phyloP scores from a whole-genome alignment of 495 filamentous ascomycete species.

The Penicillium riverlandense region DNA sequence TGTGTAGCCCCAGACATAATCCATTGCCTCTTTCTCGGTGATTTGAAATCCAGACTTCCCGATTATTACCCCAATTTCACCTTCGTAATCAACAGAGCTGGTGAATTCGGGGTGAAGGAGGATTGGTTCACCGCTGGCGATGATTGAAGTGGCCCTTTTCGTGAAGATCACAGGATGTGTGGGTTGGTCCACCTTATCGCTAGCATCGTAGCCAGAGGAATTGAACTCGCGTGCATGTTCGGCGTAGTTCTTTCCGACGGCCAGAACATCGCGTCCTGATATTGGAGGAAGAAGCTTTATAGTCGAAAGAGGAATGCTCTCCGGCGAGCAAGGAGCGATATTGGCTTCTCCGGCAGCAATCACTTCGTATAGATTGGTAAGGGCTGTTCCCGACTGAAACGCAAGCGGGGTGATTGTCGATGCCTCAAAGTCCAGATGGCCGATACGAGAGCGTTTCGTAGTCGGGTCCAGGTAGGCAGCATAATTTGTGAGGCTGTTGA shows the following conservation, averaged over 20 bases:
- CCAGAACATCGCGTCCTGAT: conserved; percentile 43
- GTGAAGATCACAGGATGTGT: conserved; percentile 46
- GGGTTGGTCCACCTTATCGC: conserved; percentile 34
- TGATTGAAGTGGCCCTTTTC: conserved; percentile 47
- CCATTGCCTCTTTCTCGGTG: conserved; percentile 35
- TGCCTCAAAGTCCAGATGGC: conserved; percentile 35
- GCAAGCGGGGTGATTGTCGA: conserved; percentile 36
- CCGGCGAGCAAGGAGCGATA: conserved; percentile 3
- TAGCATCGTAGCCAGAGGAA: conserved; percentile 41
- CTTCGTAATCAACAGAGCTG: conserved; percentile 47
- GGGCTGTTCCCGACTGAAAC: conserved; percentile 39
- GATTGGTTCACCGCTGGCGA: conserved; percentile 39
- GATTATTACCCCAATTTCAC: conserved; percentile 50
- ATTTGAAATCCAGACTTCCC: conserved; percentile 43
- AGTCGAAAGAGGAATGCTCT: conserved; percentile 26
- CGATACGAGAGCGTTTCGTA: conserved; percentile 24
- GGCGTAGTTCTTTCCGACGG: conserved; percentile 49
- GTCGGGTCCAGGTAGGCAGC: conserved; percentile 13
- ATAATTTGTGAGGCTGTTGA: conserved; percentile 12
- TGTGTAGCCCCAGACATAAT: conserved; percentile 50
- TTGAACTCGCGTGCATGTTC: conserved; percentile 47
- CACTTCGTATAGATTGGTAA: conserved; percentile 42
- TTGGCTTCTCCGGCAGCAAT: conserved; percentile 20
- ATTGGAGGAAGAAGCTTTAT: conserved; percentile 42
- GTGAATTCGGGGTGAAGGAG: conserved; percentile 43